These are phyloP conservation scores for barrel medic (Medicago truncatula) DNA, from an alignment of 306 rosid genomes.

Conservation along the genomic window DNA sequence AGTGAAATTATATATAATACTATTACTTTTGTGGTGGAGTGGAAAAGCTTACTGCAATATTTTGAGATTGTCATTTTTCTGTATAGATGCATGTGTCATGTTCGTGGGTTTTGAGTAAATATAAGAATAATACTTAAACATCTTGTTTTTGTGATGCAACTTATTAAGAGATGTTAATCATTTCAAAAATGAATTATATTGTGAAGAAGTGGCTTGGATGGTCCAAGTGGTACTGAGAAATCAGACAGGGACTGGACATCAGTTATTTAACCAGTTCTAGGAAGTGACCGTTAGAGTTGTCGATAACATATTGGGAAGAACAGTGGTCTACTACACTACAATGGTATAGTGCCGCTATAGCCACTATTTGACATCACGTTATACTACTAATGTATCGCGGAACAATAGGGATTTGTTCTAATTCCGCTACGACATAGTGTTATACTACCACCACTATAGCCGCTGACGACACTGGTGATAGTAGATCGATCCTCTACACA, in stretches of 20 bases:
- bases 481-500: neutral
- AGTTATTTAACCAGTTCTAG: conserved; percentile 2
- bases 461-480: neutral
- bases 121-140: neutral
- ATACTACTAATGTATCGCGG: neutral
- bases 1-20: too few relatives aligned
- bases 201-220: conserved; percentile 9
- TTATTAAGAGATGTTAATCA: neutral
- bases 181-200: neutral
- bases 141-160: conserved; percentile 1
- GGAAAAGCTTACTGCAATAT: neutral
- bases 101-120: too few relatives aligned
- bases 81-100: neutral
- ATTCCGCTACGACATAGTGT: neutral
- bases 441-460: neutral
- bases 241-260: neutral
- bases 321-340: neutral
- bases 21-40: too few relatives aligned
- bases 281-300: neutral
- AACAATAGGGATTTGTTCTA: neutral
- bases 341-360: neutral
- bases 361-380: neutral
- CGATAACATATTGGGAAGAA: neutral
- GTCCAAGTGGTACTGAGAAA: neutral
- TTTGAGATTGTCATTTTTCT: conserved; percentile 26